Evolutionary conservation across 306 rosid species (phyloP), one percentile per base, ranked within the genome.

Genomic region (cucumber (Cucumis sativus)): DNA sequence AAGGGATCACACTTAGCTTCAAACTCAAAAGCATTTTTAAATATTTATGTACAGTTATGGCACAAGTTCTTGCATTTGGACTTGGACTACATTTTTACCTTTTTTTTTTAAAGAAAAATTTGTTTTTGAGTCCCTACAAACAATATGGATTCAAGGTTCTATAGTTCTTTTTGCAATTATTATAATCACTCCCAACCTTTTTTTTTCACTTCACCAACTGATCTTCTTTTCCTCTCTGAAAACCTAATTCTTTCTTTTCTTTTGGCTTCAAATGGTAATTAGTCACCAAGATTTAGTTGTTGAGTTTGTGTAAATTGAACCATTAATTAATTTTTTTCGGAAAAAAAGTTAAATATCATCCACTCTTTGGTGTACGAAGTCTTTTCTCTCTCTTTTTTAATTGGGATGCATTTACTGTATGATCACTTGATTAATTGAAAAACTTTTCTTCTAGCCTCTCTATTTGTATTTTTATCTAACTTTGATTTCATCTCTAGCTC

Each of bases 1-100:
- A 85, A 83, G 5, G 84, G 84, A 61, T 72, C 73, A 52, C 52
- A 83, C 84, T 30, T 5, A 15, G 45, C 78, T 76, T 78, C 13
- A 6, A 79, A 20, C 17, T 7, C 78, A 75, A 84, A 43, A 77
- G 33, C 69, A 60, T 58, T 41, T 56, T 54, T 33, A 57, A 37
- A 39, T 74, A 39, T 37, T 8, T 52, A 35, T 33, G 6, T 51
- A 74, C 64, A 52, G 28, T 52, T 55, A 10, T 39, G 4, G 20
- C 18, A 28, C 28, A 56, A 21, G 3, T 45, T 6, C 56, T 68
- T 68, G 56, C 37, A 54, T 11, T 54, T 28, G 18, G 43, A 70
- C 41, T 30, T 45, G 39, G 58, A 74, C 51, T 14, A 23, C 18
- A 5, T 47, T 71, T 71, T 23, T 14, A 3, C 16, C 8, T 1